Conservation (phyloP, 2,329 filamentous ascomycete species). For the Hypoxylon sp. region DNA sequence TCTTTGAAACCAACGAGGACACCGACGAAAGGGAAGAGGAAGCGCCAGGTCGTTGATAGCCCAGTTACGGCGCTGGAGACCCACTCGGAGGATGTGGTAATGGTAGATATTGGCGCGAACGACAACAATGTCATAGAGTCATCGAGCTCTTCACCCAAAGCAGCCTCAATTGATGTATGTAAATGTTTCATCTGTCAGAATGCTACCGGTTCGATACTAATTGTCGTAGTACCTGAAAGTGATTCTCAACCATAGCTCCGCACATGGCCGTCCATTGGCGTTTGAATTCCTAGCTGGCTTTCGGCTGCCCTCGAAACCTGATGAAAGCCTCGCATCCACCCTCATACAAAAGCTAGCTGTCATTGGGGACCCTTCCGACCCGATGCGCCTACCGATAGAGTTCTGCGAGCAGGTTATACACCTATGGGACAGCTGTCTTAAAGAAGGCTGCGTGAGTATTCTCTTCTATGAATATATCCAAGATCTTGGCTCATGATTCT, state of each 20-base stretch:
- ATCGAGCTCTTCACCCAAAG: conserved; percentile 22
- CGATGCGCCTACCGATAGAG: conserved; percentile 69
- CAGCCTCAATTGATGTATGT: conserved; percentile 60
- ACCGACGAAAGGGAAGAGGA: conserved; percentile 78
- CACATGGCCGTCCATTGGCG: conserved; percentile 67
- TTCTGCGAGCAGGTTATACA: conserved; percentile 73
- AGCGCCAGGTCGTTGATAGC: conserved; percentile 73
- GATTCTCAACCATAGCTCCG: conserved; percentile 71
- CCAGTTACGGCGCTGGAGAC: conserved; percentile 72
- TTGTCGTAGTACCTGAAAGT: conserved; percentile 67
- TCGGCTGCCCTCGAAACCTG: conserved; percentile 72
- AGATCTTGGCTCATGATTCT: conserved; percentile 19
- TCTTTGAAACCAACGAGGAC: conserved; percentile 54
- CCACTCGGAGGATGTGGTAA: conserved; percentile 56
- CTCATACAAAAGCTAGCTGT: conserved; percentile 75
- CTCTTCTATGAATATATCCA: not conserved
- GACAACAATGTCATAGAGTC: conserved; percentile 31
- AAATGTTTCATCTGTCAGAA: not conserved
- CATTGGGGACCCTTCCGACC: conserved; percentile 62
- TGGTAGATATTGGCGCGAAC: conserved; percentile 46
- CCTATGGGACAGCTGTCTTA: conserved; percentile 75
- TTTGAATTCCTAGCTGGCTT: conserved; percentile 76
- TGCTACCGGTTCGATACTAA: conserved; percentile 41
- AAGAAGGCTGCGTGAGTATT: conserved; percentile 62
- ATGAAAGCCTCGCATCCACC: conserved; percentile 72